A percentile compares a stretch with the other conserved stretches of the same genome.
Evolutionary conservation across 805 yeast species (phyloP).

Genomic region (Tetrapisispora iriomotensis): DNA sequence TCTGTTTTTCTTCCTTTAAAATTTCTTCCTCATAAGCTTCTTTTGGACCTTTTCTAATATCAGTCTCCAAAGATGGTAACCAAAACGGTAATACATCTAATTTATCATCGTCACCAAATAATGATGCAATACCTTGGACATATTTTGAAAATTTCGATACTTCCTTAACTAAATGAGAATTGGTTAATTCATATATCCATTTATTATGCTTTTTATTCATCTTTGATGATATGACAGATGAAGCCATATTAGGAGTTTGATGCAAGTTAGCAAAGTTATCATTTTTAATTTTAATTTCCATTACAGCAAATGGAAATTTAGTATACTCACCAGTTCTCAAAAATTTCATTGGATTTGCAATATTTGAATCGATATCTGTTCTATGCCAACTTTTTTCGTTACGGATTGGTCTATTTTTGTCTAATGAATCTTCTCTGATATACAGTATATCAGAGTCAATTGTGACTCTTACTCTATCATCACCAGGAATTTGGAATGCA

Average conservation of each 20-base stretch:
- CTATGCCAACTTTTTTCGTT: conserved; percentile 89
- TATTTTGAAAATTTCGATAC: conserved; percentile 90
- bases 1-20: conserved; percentile 40
- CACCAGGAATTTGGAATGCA: conserved; percentile 97
- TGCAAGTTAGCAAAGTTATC: conserved; percentile 6
- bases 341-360: conserved; percentile 56
- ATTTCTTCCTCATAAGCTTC: conserved; percentile 64
- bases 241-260: conserved; percentile 28
- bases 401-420: conserved; percentile 76
- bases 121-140: conserved; percentile 82
- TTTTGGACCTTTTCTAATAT: conserved; percentile 67
- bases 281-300: conserved; percentile 71
- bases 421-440: conserved; percentile 86
- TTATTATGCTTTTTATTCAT: conserved; percentile 42
- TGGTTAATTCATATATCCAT: conserved; percentile 84
- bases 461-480: conserved; percentile 80
- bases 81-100: conserved; percentile 88
- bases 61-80: conserved; percentile 81
- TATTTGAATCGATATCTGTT: conserved; percentile 72
- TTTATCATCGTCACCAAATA: conserved; percentile 75
- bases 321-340: conserved; percentile 79
- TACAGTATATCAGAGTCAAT: conserved; percentile 83
- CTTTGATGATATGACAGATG: conserved; percentile 20
- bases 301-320: conserved; percentile 75
- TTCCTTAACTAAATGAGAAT: conserved; percentile 79